These are phyloP conservation scores for Cystobasidium sp. DNA, from an alignment of 1,284 basidiomycete species.

Conservation along the genomic window DNA sequence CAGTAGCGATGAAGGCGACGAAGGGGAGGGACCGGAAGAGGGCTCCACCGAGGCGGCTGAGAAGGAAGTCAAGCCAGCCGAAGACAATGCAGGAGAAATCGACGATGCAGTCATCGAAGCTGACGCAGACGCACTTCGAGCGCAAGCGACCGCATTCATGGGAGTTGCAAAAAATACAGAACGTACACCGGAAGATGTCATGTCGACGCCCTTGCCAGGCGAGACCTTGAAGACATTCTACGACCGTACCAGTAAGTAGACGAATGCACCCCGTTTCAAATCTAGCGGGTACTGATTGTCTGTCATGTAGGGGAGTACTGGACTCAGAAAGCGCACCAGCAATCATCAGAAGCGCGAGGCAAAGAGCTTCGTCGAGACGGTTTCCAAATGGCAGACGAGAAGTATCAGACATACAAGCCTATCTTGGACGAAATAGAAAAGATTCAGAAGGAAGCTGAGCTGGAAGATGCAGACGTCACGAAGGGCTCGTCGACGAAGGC, in stretches of 20 bases:
- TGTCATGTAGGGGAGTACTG: constrained; percentile 71
- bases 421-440: constrained; percentile 78
- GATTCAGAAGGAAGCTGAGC: constrained; percentile 80
- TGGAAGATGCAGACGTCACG: constrained; percentile 81
- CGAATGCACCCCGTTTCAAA: background rate
- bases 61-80: constrained; percentile 52
- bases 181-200: constrained; percentile 70
- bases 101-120: constrained; percentile 47
- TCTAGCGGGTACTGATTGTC: background rate
- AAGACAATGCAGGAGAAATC: constrained; percentile 51
- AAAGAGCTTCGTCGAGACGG: constrained; percentile 80
- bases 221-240: constrained; percentile 86
- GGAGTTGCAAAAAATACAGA: constrained; percentile 66
- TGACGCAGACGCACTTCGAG: constrained; percentile 64
- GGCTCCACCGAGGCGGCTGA: constrained; percentile 24
- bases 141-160: constrained; percentile 71
- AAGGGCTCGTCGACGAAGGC: constrained; percentile 56
- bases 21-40: constrained; percentile 59
- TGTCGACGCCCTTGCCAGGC: constrained; percentile 84
- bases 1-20: constrained; percentile 63
- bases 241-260: constrained; percentile 69
- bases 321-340: constrained; percentile 71
- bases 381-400: constrained; percentile 71
- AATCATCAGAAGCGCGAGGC: constrained; percentile 68
- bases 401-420: constrained; percentile 76